phyloP scores from a whole-genome alignment of 495 filamentous ascomycete genomes.

The Penicillium coprophilum region DNA sequence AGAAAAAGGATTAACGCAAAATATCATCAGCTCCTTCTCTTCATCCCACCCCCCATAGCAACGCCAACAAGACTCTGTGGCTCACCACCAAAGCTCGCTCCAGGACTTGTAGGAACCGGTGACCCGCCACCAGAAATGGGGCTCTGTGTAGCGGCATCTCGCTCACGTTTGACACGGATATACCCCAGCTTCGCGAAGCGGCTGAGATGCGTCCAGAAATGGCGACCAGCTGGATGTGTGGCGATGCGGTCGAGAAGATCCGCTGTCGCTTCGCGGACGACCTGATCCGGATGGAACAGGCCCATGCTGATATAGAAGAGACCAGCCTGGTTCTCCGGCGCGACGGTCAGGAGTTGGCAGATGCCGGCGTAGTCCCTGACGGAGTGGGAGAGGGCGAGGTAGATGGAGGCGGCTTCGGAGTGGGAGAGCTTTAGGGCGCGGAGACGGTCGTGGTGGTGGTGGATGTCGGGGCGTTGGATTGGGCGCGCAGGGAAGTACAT shows the following conservation, averaged over 20 bases:
- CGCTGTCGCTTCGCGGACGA: conserved; percentile 74
- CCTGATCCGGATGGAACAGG: conserved; percentile 84
- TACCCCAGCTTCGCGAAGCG: conserved; percentile 85
- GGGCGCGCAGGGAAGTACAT: conserved; percentile 60
- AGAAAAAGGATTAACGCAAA: neutral
- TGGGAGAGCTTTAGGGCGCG: conserved; percentile 72
- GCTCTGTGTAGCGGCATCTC: conserved; percentile 43
- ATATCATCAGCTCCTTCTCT: conserved; percentile 23
- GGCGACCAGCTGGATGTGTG: conserved; percentile 83
- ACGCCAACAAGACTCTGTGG: conserved; percentile 43
- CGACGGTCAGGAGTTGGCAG: conserved; percentile 79
- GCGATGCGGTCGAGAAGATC: conserved; percentile 80
- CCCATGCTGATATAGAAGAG: conserved; percentile 91
- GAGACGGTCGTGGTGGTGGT: conserved; percentile 89
- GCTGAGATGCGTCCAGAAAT: conserved; percentile 87
- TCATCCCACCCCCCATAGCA: conserved; percentile 33
- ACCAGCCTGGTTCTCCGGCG: conserved; percentile 83
- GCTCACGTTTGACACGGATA: conserved; percentile 65
- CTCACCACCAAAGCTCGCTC: conserved; percentile 31
- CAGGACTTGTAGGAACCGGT: conserved; percentile 12
- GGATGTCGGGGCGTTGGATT: conserved; percentile 79
- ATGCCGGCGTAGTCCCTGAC: conserved; percentile 85
- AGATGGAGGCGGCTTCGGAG: conserved; percentile 72
- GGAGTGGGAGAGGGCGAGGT: conserved; percentile 71
- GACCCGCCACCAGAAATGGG: conserved; percentile 22